Evolutionary conservation across 1,284 basidiomycete genomes (phyloP).

Genomic region (Athelia sp.): DNA sequence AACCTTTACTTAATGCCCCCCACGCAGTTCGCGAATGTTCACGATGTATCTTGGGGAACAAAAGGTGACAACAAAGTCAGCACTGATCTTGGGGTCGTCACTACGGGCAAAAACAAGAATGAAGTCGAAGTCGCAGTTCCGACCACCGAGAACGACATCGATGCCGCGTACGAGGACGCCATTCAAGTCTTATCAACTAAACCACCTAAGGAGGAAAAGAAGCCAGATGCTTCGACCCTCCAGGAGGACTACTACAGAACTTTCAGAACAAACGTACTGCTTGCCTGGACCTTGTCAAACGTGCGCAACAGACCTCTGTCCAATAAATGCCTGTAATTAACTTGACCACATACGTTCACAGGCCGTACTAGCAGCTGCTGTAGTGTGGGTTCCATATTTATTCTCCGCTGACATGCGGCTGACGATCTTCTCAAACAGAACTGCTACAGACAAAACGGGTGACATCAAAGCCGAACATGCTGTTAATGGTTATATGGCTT

Average conservation of each 20-base stretch:
- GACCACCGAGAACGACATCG: conserved; percentile 81
- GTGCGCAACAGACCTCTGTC: conserved; percentile 29
- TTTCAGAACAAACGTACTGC: conserved; percentile 85
- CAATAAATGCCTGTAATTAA: conserved; percentile 8
- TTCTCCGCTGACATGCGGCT: neutral
- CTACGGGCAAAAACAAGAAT: conserved; percentile 46
- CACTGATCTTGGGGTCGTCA: conserved; percentile 81
- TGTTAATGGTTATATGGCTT: conserved; percentile 77
- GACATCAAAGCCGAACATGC: conserved; percentile 39
- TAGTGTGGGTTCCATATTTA: conserved; percentile 50
- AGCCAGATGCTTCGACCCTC: conserved; percentile 59
- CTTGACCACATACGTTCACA: conserved; percentile 21
- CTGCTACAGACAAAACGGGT: conserved; percentile 47
- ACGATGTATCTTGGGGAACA: conserved; percentile 88
- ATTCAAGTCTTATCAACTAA: conserved; percentile 73
- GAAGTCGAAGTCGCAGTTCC: conserved; percentile 82
- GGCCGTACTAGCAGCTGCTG: conserved; percentile 70
- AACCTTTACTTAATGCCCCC: neutral
- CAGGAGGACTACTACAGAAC: conserved; percentile 89
- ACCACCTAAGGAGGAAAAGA: conserved; percentile 64
- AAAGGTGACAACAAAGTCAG: conserved; percentile 86
- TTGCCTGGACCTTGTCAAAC: conserved; percentile 84
- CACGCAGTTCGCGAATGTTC: conserved; percentile 81
- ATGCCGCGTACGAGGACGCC: conserved; percentile 83
- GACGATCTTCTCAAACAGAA: conserved; percentile 22